Percentiles rank a stretch among this genome's conserved stretches.
phyloP scores from a whole-genome alignment of 495 filamentous ascomycete genomes.

The Cryomyces minteri region DNA sequence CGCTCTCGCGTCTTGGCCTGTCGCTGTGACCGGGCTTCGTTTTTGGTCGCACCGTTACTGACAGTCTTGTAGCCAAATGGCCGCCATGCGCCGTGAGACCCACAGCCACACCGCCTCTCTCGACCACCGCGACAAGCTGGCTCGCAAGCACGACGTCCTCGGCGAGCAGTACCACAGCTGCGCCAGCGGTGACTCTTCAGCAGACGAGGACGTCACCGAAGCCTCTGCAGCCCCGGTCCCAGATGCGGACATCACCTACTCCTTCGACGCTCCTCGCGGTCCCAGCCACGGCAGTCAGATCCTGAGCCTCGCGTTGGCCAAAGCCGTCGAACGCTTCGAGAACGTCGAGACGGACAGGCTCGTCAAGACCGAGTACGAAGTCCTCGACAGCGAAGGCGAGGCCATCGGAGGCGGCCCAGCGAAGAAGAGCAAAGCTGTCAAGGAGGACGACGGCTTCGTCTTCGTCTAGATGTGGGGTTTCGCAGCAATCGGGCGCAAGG shows the following conservation, averaged over 20 bases:
- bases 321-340: conserved; percentile 38
- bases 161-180: too few relatives aligned
- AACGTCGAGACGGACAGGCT: conserved; percentile 35
- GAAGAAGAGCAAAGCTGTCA: conserved; percentile 4
- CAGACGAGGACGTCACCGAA: conserved; percentile 24
- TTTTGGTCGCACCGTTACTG: too few relatives aligned
- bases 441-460: not conserved
- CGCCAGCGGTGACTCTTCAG: conserved; percentile 22
- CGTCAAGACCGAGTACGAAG: conserved; percentile 38
- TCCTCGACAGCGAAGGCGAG: too few relatives aligned
- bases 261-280: conserved; percentile 27
- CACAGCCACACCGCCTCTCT: not conserved
- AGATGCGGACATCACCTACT: conserved; percentile 26
- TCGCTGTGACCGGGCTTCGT: too few relatives aligned
- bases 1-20: too few relatives aligned
- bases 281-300: conserved; percentile 33
- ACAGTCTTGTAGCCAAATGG: too few relatives aligned
- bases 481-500: too few relatives aligned
- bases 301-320: conserved; percentile 30
- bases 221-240: conserved; percentile 23
- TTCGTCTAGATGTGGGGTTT: not conserved
- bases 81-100: too few relatives aligned
- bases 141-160: conserved; percentile 12
- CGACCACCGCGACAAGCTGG: too few relatives aligned
- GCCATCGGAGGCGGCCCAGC: conserved; percentile 19